Conservation (phyloP, 306 rosid genomes). For the Arachis stenosperma region DNA sequence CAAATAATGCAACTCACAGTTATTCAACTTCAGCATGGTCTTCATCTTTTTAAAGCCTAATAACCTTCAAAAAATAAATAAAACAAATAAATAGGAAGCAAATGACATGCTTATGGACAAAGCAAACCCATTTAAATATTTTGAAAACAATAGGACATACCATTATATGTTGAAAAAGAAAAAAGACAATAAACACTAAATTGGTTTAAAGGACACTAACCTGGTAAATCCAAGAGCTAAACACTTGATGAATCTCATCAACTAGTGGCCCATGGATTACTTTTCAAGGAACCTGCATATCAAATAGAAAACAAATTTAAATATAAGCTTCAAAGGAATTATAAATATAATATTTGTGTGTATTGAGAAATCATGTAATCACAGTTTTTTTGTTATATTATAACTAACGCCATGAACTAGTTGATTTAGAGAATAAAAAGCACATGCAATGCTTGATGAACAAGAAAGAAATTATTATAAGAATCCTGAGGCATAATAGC, state of each 20-base stretch:
- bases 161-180: not conserved
- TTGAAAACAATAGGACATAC: too few species aligned
- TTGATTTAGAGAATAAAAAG: not conserved
- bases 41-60: constrained; percentile 75
- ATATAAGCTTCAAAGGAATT: not conserved
- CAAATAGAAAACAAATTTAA: constrained; percentile 6
- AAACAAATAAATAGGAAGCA: constrained; percentile 13
- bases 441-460: too few species aligned
- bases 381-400: not conserved
- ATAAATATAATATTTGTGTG: not conserved
- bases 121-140: constrained; percentile 16
- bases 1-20: constrained; percentile 61
- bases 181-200: not conserved
- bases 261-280: constrained; percentile 68
- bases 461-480: too few species aligned
- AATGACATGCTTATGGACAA: constrained; percentile 7
- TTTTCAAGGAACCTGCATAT: constrained; percentile 62
- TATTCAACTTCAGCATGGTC: constrained; percentile 91
- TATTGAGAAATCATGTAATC: constrained; percentile 1
- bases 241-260: constrained; percentile 76
- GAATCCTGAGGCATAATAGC: too few species aligned
- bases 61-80: constrained; percentile 51
- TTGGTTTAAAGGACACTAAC: constrained; percentile 34
- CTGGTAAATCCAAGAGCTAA: constrained; percentile 39
- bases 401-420: constrained; percentile 6